These are phyloP conservation scores for Annulohypoxylon bovei DNA, from an alignment of 495 filamentous ascomycete genomes.

Conservation along the genomic window DNA sequence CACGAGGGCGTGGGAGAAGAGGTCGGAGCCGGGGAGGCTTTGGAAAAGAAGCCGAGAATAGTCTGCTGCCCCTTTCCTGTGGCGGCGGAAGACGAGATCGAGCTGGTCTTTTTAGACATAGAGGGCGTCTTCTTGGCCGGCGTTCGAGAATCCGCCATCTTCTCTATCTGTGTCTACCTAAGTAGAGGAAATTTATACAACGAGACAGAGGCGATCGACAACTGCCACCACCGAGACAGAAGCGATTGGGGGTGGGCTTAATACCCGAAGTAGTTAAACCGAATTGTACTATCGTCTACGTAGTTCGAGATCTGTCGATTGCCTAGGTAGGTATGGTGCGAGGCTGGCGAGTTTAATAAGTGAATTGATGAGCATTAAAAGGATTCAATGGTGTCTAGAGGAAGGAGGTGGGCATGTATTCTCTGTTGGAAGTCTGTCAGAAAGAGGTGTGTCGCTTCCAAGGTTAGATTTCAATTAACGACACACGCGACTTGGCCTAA, in stretches of 20 bases:
- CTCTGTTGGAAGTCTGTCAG: not conserved
- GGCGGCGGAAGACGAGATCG: conserved; percentile 39
- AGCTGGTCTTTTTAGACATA: conserved; percentile 51
- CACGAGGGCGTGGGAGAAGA: conserved; percentile 47
- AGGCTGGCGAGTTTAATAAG: not conserved
- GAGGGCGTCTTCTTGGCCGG: conserved; percentile 55
- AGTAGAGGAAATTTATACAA: not conserved
- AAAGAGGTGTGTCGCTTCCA: too few species aligned
- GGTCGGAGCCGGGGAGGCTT: conserved; percentile 50
- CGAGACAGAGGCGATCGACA: not conserved
- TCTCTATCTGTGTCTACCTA: not conserved
- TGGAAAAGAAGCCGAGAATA: conserved; percentile 89
- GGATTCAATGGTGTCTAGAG: too few species aligned
- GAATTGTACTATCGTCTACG: not conserved
- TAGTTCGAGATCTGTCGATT: not conserved
- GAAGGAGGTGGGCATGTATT: not conserved
- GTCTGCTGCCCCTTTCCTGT: conserved; percentile 78
- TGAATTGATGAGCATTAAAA: not conserved
- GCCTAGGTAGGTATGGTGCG: not conserved
- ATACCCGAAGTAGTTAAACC: not conserved
- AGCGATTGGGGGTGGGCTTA: not conserved
- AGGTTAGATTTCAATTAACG: conserved; percentile 32
- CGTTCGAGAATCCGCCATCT: conserved; percentile 50
- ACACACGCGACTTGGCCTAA: conserved; percentile 33
- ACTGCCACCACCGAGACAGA: not conserved